Evolutionary conservation across 2,329 filamentous ascomycete genomes (phyloP).

Genomic region (Colletotrichum godetiae): DNA sequence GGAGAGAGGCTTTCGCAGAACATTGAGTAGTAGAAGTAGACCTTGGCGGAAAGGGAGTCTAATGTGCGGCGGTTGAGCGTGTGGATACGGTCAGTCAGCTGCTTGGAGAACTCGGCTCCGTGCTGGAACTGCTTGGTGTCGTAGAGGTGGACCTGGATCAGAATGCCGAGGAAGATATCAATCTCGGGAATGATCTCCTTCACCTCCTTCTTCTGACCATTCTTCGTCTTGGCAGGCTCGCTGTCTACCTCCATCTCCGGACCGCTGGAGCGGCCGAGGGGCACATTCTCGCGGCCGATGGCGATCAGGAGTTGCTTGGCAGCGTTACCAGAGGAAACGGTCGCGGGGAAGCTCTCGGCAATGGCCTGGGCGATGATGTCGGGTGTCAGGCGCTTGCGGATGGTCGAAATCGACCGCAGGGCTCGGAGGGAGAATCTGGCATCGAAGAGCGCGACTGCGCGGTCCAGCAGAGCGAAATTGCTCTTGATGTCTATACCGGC

Average conservation of each 20-base stretch:
- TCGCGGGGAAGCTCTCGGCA: conserved; percentile 79
- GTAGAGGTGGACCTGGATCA: conserved; percentile 88
- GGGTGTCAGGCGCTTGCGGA: conserved; percentile 89
- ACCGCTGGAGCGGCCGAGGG: conserved; percentile 67
- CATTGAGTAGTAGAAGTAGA: conserved; percentile 97
- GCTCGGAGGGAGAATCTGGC: conserved; percentile 94
- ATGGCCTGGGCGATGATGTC: conserved; percentile 86
- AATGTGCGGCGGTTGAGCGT: conserved; percentile 92
- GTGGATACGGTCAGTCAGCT: conserved; percentile 86
- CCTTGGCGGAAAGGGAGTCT: conserved; percentile 92
- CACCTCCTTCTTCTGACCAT: conserved; percentile 70
- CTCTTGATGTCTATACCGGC: conserved; percentile 83
- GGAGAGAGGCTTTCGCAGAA: conserved; percentile 94
- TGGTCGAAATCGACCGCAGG: conserved; percentile 92
- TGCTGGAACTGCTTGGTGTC: conserved; percentile 85
- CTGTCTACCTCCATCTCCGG: conserved; percentile 80
- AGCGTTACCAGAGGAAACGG: conserved; percentile 69
- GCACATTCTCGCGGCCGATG: conserved; percentile 74
- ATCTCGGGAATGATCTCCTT: conserved; percentile 89
- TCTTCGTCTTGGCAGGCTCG: conserved; percentile 67
- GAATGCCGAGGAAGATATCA: conserved; percentile 88
- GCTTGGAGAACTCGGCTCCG: conserved; percentile 86
- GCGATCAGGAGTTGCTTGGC: conserved; percentile 78
- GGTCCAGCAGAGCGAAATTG: conserved; percentile 92
- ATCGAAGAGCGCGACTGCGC: conserved; percentile 93